These are phyloP conservation scores for Cyberlindnera sargentensis DNA, from an alignment of 805 yeast genomes.

Conservation along the genomic window DNA sequence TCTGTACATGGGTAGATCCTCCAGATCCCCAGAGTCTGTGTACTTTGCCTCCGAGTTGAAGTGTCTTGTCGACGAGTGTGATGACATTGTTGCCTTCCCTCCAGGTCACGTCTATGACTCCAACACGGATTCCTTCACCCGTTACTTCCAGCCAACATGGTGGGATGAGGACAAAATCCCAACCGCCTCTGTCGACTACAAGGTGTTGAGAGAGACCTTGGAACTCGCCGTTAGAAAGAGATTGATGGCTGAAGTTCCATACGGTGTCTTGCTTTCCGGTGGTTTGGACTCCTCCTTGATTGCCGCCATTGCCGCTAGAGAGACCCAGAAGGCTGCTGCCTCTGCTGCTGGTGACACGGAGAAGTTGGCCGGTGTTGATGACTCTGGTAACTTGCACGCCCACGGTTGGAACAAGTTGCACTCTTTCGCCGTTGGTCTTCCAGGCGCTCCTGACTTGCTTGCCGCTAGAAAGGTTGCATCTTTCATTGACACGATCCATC, in stretches of 20 bases:
- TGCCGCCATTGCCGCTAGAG: slow-evolving; percentile 96
- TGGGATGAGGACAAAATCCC: slow-evolving; percentile 81
- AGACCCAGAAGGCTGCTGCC: slow-evolving; percentile 67
- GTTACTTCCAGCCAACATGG: slow-evolving; percentile 94
- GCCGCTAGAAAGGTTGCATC: slow-evolving; percentile 98
- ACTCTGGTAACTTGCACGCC: slow-evolving; percentile 71
- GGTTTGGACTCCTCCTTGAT: slow-evolving; percentile 96
- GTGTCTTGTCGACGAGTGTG: slow-evolving; percentile 92
- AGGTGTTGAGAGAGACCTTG: slow-evolving; percentile 64
- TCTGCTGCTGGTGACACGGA: slow-evolving; percentile 32
- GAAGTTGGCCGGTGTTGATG: slow-evolving; percentile 89
- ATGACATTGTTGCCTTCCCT: slow-evolving; percentile 87
- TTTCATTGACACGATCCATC: slow-evolving; percentile 93
- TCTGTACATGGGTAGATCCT: slow-evolving; percentile 85
- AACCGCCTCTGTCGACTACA: slow-evolving; percentile 65
- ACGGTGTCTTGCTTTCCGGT: slow-evolving; percentile 95
- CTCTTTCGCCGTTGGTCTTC: slow-evolving; percentile 95
- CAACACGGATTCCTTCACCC: slow-evolving; percentile 71
- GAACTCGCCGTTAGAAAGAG: slow-evolving; percentile 98
- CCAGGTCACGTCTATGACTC: slow-evolving; percentile 98
- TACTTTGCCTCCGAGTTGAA: slow-evolving; percentile 93
- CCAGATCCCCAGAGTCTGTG: slow-evolving; percentile 61
- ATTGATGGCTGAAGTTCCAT: slow-evolving; percentile 99
- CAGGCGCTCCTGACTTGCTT: slow-evolving; percentile 94
- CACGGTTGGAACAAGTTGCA: slow-evolving; percentile 79